These are phyloP conservation scores for Fusarium sp. DNA, from an alignment of 2,329 filamentous ascomycete genomes.

Conservation along the genomic window DNA sequence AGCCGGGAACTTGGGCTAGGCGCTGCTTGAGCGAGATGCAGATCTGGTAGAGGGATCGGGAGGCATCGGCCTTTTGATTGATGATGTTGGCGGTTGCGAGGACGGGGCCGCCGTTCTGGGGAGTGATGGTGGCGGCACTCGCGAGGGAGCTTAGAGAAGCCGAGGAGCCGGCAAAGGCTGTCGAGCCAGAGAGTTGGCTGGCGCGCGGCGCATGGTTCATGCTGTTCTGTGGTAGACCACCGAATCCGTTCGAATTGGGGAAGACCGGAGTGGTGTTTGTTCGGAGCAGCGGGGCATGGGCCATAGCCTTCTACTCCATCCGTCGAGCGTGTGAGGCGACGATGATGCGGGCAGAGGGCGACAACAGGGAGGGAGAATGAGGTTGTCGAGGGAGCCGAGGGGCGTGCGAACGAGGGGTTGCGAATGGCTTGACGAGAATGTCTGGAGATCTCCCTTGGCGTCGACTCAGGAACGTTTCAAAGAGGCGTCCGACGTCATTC, in stretches of 20 bases:
- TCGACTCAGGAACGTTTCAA: conserved; percentile 39
- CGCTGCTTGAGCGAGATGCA: conserved; percentile 87
- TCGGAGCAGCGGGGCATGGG: conserved; percentile 70
- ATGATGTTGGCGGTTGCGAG: conserved; percentile 93
- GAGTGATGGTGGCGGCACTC: conserved; percentile 57
- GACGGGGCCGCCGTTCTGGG: conserved; percentile 69
- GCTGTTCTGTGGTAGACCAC: conserved; percentile 57
- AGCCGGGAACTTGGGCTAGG: conserved; percentile 84
- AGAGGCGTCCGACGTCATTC: conserved; percentile 40
- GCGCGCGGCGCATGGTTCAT: conserved; percentile 67
- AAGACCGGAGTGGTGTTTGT: conserved; percentile 70
- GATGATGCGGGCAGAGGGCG: conserved; percentile 6
- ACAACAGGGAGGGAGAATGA: conserved; percentile 23
- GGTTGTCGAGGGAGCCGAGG: conserved; percentile 30
- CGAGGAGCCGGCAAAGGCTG: conserved; percentile 65
- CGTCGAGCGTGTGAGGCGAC: conserved; percentile 40
- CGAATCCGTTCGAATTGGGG: conserved; percentile 60
- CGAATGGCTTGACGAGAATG: conserved; percentile 13
- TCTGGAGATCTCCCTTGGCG: conserved; percentile 36
- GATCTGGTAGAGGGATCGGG: conserved; percentile 93
- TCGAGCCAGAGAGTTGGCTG: conserved; percentile 73
- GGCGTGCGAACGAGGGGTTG: conserved; percentile 15
- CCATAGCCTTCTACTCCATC: conserved; percentile 65
- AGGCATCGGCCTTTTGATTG: conserved; percentile 94
- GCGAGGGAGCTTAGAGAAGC: conserved; percentile 64